A percentile compares a stretch with the other conserved stretches of the same genome.
phyloP scores from a whole-genome alignment of 805 yeast genomes.

The Starmera amethionina region DNA sequence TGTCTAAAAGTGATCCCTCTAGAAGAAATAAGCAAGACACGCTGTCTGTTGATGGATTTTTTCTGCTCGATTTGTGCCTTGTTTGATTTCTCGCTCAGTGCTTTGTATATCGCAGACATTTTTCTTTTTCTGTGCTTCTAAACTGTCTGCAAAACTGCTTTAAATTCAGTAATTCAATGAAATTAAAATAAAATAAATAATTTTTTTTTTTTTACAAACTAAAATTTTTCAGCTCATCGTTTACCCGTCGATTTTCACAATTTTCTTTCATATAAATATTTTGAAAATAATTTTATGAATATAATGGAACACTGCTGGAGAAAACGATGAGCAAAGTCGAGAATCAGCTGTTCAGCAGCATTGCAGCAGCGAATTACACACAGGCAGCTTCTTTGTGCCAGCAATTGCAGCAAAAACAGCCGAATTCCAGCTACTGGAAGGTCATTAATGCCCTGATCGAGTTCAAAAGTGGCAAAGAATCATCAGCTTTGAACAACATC shows the following conservation, averaged over 20 bases:
- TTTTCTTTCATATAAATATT: no score
- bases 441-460: slow-evolving; percentile 23
- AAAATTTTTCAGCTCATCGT: no score
- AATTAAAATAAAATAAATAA: no score
- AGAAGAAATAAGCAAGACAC: slow-evolving; percentile 82
- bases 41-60: slow-evolving; percentile 72
- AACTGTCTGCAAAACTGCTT: no score
- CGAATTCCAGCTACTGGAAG: slow-evolving; percentile 43
- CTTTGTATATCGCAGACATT: slow-evolving; percentile 71
- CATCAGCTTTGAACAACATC: slow-evolving; percentile 16
- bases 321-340: no score
- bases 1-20: slow-evolving; percentile 94
- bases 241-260: no score
- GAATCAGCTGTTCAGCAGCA: no score
- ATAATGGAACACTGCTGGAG: no score
- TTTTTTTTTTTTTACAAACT: no score
- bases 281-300: no score
- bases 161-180: no score
- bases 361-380: no score
- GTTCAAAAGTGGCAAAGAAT: slow-evolving; percentile 22
- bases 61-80: slow-evolving; percentile 28
- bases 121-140: background rate
- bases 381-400: slow-evolving; percentile 22
- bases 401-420: slow-evolving; percentile 41
- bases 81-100: slow-evolving; percentile 39